A percentile compares a stretch with the other conserved stretches of the same genome.
Evolutionary conservation across 1,284 basidiomycete species (phyloP).

Genomic region (Peniophora sp.): DNA sequence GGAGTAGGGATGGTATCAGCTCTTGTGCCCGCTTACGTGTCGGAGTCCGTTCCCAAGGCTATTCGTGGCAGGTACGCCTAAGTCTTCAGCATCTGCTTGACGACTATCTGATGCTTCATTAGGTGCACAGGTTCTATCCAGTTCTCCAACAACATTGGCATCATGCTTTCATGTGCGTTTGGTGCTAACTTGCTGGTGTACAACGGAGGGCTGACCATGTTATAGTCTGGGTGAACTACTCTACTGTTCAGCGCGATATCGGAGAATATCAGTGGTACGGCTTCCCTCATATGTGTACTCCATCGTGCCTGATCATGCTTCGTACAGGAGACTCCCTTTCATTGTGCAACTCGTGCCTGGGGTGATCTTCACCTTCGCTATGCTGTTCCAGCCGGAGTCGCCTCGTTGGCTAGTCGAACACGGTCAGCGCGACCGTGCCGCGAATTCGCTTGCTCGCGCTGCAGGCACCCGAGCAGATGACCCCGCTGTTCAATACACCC

Average conservation of each 20-base stretch:
- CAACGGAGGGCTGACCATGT: constrained; percentile 32
- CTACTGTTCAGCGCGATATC: no score
- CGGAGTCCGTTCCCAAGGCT: constrained; percentile 47
- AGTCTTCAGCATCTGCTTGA: no score
- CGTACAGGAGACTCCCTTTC: constrained; percentile 50
- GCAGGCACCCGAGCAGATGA: constrained; percentile 33
- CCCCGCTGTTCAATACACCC: constrained; percentile 29
- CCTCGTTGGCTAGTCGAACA: constrained; percentile 56
- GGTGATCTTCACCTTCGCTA: constrained; percentile 35
- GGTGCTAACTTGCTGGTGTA: neutral
- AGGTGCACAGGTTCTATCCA: constrained; percentile 48
- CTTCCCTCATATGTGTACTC: no score
- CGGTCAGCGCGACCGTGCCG: constrained; percentile 41
- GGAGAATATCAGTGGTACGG: no score
- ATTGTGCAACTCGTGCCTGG: constrained; percentile 47
- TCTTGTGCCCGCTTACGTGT: constrained; percentile 49
- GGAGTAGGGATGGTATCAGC: constrained; percentile 46
- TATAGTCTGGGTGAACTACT: neutral
- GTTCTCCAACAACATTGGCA: constrained; percentile 39
- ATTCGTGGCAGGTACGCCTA: constrained; percentile 36
- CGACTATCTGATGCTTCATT: no score
- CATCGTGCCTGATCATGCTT: no score
- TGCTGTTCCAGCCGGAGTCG: constrained; percentile 48
- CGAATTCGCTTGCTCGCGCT: constrained; percentile 38
- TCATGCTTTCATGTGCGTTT: constrained; percentile 23